Conservation (phyloP, 164 flowering plant genomes). For the Pachysandra terminalis region DNA sequence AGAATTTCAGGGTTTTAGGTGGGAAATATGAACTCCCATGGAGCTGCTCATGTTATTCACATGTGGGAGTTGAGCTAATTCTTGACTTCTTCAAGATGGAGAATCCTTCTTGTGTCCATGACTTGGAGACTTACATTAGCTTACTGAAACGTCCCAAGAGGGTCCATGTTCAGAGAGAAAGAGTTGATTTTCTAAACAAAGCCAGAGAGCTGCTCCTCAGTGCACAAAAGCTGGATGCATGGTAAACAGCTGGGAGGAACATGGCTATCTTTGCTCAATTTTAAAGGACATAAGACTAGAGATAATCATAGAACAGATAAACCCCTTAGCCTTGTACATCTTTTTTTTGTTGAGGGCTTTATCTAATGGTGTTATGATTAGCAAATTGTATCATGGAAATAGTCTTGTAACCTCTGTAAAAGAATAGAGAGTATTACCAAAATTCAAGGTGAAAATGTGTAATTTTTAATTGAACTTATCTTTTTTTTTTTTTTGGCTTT, state of each 20-base stretch:
- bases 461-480: too few species aligned
- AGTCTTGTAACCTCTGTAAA: too few species aligned
- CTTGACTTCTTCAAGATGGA: conserved; percentile 49
- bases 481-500: too few species aligned
- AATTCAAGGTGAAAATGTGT: too few species aligned
- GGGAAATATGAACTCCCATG: conserved; percentile 31
- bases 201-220: conserved; percentile 23
- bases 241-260: conserved; percentile 20
- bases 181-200: conserved; percentile 15
- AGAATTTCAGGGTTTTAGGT: conserved; percentile 38
- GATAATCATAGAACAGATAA: neutral
- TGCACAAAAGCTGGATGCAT: conserved; percentile 20
- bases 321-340: neutral
- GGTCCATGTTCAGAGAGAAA: conserved; percentile 3
- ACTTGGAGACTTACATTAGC: conserved; percentile 37
- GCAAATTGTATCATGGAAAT: too few species aligned
- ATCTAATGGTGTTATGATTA: too few species aligned
- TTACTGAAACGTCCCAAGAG: conserved; percentile 25
- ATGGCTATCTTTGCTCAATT: conserved; percentile 27
- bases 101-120: conserved; percentile 56
- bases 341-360: too few species aligned
- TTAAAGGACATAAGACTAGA: conserved; percentile 13
- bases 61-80: conserved; percentile 51
- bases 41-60: conserved; percentile 44
- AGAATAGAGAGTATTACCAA: too few species aligned